phyloP scores from a whole-genome alignment of 805 yeast species.

The Sugiyamaella valdiviana region DNA sequence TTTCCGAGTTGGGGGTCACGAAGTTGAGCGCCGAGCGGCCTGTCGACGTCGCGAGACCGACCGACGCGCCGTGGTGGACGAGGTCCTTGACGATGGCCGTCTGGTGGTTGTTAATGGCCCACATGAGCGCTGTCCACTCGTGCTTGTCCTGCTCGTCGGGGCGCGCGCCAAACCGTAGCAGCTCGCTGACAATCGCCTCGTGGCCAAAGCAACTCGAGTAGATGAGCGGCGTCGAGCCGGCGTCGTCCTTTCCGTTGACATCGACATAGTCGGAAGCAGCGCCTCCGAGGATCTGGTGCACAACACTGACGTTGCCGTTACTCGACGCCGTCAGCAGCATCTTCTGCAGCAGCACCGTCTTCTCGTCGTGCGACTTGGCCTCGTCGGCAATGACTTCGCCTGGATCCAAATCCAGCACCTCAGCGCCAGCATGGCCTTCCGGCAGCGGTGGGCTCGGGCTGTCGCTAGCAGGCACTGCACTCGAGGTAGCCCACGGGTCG shows the following conservation, averaged over 20 bases:
- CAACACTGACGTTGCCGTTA: constrained; percentile 30
- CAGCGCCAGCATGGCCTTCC: neutral
- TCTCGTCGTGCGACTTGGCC: constrained; percentile 15
- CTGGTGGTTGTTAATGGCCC: constrained; percentile 69
- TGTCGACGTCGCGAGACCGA: constrained; percentile 35
- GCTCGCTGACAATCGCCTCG: constrained; percentile 30
- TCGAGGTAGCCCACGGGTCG: neutral
- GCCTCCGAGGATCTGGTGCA: constrained; percentile 28
- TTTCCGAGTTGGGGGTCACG: constrained; percentile 49
- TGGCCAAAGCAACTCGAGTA: constrained; percentile 39
- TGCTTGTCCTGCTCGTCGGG: constrained; percentile 33
- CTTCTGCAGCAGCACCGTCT: constrained; percentile 24
- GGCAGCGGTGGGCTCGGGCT: neutral
- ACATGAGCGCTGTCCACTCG: constrained; percentile 60
- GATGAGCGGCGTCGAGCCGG: constrained; percentile 35
- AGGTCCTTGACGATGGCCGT: constrained; percentile 49
- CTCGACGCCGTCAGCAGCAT: constrained; percentile 31
- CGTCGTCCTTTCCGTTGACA: constrained; percentile 31
- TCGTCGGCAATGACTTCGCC: constrained; percentile 23
- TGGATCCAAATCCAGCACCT: constrained; percentile 12
- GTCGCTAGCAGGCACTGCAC: neutral
- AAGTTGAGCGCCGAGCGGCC: constrained; percentile 50
- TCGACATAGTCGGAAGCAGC: constrained; percentile 25
- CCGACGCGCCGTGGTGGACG: constrained; percentile 58
- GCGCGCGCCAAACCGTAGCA: constrained; percentile 33